These are phyloP conservation scores for Schwanniomyces etchellsii DNA, from an alignment of 1,139 yeast genomes.

Conservation along the genomic window DNA sequence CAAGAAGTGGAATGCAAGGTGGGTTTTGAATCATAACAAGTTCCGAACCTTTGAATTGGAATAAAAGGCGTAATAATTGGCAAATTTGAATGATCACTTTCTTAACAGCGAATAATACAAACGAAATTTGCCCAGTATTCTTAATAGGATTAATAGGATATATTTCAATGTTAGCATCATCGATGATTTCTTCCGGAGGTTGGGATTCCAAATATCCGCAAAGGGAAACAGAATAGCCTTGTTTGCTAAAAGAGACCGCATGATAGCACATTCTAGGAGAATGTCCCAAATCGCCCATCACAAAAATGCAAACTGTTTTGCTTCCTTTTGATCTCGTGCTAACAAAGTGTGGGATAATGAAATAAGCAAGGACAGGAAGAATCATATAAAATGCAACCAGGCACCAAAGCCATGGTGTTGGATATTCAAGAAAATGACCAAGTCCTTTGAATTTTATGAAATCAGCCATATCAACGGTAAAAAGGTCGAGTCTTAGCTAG, in stretches of 20 bases:
- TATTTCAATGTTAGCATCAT: conserved; percentile 48
- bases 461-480: conserved; percentile 8
- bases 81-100: conserved; percentile 58
- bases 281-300: conserved; percentile 90
- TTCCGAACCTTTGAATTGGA: conserved; percentile 55
- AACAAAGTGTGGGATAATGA: conserved; percentile 25
- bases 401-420: conserved; percentile 37
- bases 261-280: conserved; percentile 96
- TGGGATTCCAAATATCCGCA: conserved; percentile 76
- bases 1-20: conserved; percentile 80
- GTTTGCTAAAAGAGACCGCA: conserved; percentile 67
- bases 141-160: conserved; percentile 42
- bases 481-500: neutral
- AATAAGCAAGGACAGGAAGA: conserved; percentile 32
- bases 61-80: conserved; percentile 41
- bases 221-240: conserved; percentile 70
- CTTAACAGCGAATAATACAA: conserved; percentile 48
- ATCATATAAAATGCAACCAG: conserved; percentile 28
- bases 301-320: conserved; percentile 66
- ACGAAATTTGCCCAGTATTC: conserved; percentile 44
- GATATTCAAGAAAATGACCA: conserved; percentile 21
- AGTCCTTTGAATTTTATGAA: conserved; percentile 22
- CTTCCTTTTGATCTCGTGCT: conserved; percentile 19
- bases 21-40: conserved; percentile 87
- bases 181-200: conserved; percentile 46